Evolutionary conservation across 2,329 filamentous ascomycete species (phyloP), one percentile per base, ranked within the genome.

Genomic region (Chaetomiaceae sp.): DNA sequence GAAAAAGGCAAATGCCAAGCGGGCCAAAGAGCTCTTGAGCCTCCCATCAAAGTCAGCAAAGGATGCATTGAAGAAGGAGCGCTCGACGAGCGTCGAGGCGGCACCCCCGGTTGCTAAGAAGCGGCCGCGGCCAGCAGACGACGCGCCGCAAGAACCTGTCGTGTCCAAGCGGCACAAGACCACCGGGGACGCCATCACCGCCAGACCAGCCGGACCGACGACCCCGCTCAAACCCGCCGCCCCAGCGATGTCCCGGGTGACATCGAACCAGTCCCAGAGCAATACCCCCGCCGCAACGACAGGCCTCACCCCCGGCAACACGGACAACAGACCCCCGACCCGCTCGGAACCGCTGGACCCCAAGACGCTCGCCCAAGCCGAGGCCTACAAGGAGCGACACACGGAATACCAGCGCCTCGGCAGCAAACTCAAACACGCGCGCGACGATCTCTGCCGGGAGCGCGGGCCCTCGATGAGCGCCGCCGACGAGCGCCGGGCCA

Each of bases 381-480:
- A 58, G 39, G 34, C 58, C 2, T 59, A 72, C 20, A 63, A 64
- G 7, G 65, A 71, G 1, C 70, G 66, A 37, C 68, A 72, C 19
- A 55, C 58, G 12, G 65, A 61, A 27, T 73, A 73, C 57, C 65
- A 63, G 23, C 62, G 55, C 3, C 59, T 79, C 7, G 79, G 75
- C 2, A 73, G 69, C 27, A 73, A 70, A 47, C 66, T 82, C 16
- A 82, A 82, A 66, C 78, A 80, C 54, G 67, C 72, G 12, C 75
- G 77, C 21, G 79, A 82, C 55, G 71, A 66, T 14, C 69, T 78
- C 31, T 57, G 65, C 5, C 63, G 61, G 21, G 54, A 49, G n/a
- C 56, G 51, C 35, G 54, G 54, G 45, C 54, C 44, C 38, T 60
- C 60, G 9, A 62, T 60, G 16, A 58, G 63, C 31, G 63, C 66